phyloP scores from a whole-genome alignment of 2,329 filamentous ascomycete species.

The Chaetothyriales sp. region DNA sequence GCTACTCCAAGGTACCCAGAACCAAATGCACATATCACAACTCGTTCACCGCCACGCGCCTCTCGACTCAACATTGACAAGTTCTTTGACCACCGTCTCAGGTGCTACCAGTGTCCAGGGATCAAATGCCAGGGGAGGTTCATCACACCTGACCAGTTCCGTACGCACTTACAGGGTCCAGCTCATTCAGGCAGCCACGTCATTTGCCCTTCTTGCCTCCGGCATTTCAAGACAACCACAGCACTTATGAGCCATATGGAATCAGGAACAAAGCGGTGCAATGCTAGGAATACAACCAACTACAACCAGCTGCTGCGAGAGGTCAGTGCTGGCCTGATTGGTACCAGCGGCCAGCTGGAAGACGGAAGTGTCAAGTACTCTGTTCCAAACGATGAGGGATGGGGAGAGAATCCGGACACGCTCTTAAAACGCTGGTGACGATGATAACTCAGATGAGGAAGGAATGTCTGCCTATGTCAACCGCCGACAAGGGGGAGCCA shows the following conservation, averaged over 20 bases:
- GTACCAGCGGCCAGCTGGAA: conserved; percentile 20
- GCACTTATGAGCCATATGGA: conserved; percentile 32
- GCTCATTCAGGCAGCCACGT: conserved; percentile 18
- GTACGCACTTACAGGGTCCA: conserved; percentile 22
- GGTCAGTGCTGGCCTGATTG: conserved; percentile 27
- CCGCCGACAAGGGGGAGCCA: too few species aligned
- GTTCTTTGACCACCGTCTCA: conserved; percentile 22
- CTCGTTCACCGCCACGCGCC: not conserved
- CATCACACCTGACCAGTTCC: conserved; percentile 18
- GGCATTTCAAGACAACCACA: conserved; percentile 25
- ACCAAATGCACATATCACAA: not conserved
- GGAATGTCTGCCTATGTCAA: too few species aligned
- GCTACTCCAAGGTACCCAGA: not conserved
- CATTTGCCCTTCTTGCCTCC: conserved; percentile 29
- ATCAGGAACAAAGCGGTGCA: conserved; percentile 24
- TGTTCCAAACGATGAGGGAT: conserved; percentile 5
- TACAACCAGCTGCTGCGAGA: conserved; percentile 27
- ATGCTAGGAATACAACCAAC: conserved; percentile 19
- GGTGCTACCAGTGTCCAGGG: conserved; percentile 23
- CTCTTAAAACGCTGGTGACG: not conserved
- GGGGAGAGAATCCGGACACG: not conserved
- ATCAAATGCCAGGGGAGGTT: conserved; percentile 21
- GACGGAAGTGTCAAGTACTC: conserved; percentile 26
- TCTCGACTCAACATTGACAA: conserved; percentile 18
- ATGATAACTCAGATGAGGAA: not conserved